Evolutionary conservation across 768 basidiomycete species (phyloP), one percentile per base, ranked within the genome.

Genomic region (Gloeophyllum trabeum): DNA sequence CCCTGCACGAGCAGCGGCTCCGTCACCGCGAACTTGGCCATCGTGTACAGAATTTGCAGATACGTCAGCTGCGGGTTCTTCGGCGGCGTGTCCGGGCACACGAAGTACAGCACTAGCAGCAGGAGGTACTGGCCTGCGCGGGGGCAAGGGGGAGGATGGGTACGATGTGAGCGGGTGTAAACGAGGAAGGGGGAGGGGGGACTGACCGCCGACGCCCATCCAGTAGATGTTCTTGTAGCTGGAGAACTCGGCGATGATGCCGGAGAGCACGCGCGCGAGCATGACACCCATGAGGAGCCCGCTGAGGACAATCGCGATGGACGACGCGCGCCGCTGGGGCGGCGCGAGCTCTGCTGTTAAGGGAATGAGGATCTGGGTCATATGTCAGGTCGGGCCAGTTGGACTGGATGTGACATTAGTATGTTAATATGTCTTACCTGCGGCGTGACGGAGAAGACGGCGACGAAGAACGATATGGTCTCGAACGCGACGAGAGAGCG

Each of bases 61-160:
- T 91, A 91, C 2, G 75, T 74, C 46, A 87, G 42, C 35, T 73
- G 61, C 18, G 53, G 58, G 53, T 83, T 81, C 55, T 84, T 89
- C 7, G 81, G 72, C 1, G 87, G 89, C 52, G 84, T 90, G 58
- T 92, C 88, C 1, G 88, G 88, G n/a, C 90, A 61, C 42, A 79
- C 48, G 18, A 75, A 56, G 52, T 81, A 90, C 32, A 77, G 61
- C 19, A 81, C 66, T 3, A 70, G 25, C 5, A 81, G 60, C 13
- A 87, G 74, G 21, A 70, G 42, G 43, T 48, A 61, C 54, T 90
- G 89, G 12, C n/a, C n/a, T n/a, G n/a, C n/a, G n/a, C n/a, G n/a
- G n/a, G n/a, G n/a, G n/a, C n/a, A n/a, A n/a, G n/a, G n/a, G n/a
- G n/a, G n/a, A n/a, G n/a, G n/a, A n/a, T n/a, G n/a, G n/a, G n/a